Percentiles rank a stretch among this genome's conserved stretches.
Evolutionary conservation across 2,329 filamentous ascomycete species (phyloP).

Genomic region (Cladophialophora immunda): DNA sequence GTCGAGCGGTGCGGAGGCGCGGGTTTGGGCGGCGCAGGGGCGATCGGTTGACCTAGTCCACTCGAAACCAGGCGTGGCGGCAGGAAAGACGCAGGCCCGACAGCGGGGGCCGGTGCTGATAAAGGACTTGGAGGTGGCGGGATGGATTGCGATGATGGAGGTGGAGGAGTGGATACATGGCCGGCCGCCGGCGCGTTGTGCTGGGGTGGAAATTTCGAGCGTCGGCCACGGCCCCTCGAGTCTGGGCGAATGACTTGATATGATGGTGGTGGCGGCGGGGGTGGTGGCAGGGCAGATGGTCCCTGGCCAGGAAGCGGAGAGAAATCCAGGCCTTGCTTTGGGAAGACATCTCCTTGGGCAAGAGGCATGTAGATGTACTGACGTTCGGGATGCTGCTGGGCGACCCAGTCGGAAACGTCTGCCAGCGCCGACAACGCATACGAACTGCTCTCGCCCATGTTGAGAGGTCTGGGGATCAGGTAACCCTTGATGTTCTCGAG

Average conservation of each 20-base stretch:
- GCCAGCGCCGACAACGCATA: conserved; percentile 39
- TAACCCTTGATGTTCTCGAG: conserved; percentile 33
- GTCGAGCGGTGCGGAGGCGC: conserved; percentile 10
- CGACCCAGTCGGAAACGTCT: conserved; percentile 37
- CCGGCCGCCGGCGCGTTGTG: neutral
- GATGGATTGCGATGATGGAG: conserved; percentile 9
- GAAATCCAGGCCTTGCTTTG: conserved; percentile 25
- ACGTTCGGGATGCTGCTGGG: conserved; percentile 25
- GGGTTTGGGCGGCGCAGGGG: conserved; percentile 33
- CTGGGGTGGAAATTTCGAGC: conserved; percentile 14
- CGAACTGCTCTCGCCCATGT: conserved; percentile 24
- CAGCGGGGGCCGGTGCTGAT: neutral
- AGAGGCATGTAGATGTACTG: conserved; percentile 32
- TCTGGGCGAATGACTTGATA: conserved; percentile 14
- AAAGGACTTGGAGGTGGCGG: conserved; percentile 5
- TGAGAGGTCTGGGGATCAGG: conserved; percentile 28
- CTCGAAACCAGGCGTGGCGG: conserved; percentile 15
- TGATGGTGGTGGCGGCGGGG: conserved; percentile 13
- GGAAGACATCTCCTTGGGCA: conserved; percentile 29
- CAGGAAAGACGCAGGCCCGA: conserved; percentile 2
- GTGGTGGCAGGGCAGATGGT: conserved; percentile 4
- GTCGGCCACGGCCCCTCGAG: conserved; percentile 15
- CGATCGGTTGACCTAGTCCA: conserved; percentile 35
- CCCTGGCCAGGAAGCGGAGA: conserved; percentile 24
- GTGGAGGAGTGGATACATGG: conserved; percentile 9